phyloP scores from a whole-genome alignment of 495 filamentous ascomycete genomes.

The Xylaria longipes region DNA sequence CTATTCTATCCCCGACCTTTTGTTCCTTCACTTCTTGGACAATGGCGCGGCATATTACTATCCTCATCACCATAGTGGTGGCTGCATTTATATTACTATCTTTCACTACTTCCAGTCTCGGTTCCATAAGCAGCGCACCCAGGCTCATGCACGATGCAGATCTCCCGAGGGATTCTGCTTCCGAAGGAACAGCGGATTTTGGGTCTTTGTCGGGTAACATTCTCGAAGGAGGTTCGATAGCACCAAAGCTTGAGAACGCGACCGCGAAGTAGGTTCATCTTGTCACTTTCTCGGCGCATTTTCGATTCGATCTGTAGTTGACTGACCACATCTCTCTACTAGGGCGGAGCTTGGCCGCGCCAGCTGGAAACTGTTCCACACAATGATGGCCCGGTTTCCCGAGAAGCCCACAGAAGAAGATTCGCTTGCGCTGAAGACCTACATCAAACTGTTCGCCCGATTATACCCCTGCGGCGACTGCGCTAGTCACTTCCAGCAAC shows the following conservation, averaged over 20 bases:
- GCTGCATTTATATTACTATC: constrained; percentile 38
- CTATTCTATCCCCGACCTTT: background rate
- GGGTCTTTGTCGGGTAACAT: constrained; percentile 43
- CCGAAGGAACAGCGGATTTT: constrained; percentile 32
- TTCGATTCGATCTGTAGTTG: constrained; percentile 9
- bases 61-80: constrained; percentile 39
- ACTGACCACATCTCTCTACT: constrained; percentile 2
- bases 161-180: background rate
- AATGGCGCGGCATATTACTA: constrained; percentile 40
- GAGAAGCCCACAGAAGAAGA: constrained; percentile 84
- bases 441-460: constrained; percentile 87
- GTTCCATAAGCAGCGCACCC: constrained; percentile 29
- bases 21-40: constrained; percentile 3
- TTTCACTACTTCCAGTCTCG: constrained; percentile 38
- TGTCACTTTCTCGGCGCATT: background rate
- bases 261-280: constrained; percentile 72
- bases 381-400: constrained; percentile 92
- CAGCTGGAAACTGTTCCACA: constrained; percentile 93
- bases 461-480: constrained; percentile 97
- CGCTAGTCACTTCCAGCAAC: constrained; percentile 84
- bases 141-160: constrained; percentile 29
- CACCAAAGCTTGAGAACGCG: constrained; percentile 89
- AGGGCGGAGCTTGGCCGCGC: constrained; percentile 89
- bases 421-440: constrained; percentile 80
- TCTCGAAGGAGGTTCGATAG: constrained; percentile 80